Percentiles rank a stretch among this genome's conserved stretches.
Evolutionary conservation across 2,329 filamentous ascomycete genomes (phyloP).

Genomic region (Aphanoascus verrucosus): DNA sequence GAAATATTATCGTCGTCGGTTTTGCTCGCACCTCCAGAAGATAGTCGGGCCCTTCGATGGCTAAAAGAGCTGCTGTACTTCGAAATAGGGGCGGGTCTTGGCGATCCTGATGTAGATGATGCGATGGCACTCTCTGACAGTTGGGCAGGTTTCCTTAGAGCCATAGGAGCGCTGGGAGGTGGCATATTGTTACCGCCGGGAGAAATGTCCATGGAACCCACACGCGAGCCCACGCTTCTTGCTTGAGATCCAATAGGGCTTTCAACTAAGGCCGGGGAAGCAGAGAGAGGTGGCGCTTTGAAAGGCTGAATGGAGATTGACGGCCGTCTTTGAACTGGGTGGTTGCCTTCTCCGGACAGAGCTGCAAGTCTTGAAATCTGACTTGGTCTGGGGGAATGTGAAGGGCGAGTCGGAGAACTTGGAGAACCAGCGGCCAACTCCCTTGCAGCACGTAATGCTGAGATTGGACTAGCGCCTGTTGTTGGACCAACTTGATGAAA

Average conservation of each 20-base stretch:
- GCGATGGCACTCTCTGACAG: constrained; percentile 50
- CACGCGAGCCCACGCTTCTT: constrained; percentile 37
- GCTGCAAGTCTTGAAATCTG: constrained; percentile 42
- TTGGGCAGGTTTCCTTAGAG: constrained; percentile 25
- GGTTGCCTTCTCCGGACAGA: constrained; percentile 41
- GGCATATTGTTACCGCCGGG: constrained; percentile 33
- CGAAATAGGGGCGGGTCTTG: constrained; percentile 64
- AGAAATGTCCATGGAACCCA: constrained; percentile 28
- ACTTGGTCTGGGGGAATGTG: constrained; percentile 34
- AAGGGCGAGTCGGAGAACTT: constrained; percentile 40
- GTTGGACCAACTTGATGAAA: constrained; percentile 69
- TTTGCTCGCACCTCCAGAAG: constrained; percentile 58
- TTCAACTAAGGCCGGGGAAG: constrained; percentile 57
- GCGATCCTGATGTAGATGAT: constrained; percentile 61
- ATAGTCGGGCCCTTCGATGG: constrained; percentile 67
- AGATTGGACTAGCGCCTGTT: constrained; percentile 73
- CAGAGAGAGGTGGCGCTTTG: constrained; percentile 89
- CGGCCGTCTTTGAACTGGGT: constrained; percentile 52
- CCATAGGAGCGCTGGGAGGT: constrained; percentile 29
- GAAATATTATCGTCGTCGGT: constrained; percentile 43
- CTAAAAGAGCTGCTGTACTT: constrained; percentile 92
- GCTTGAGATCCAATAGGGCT: constrained; percentile 44
- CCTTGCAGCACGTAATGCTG: constrained; percentile 63
- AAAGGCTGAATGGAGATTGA: constrained; percentile 92
- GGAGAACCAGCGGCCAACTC: constrained; percentile 40